phyloP scores from a whole-genome alignment of 805 yeast genomes.

The Barnettozyma wickerhamii region DNA sequence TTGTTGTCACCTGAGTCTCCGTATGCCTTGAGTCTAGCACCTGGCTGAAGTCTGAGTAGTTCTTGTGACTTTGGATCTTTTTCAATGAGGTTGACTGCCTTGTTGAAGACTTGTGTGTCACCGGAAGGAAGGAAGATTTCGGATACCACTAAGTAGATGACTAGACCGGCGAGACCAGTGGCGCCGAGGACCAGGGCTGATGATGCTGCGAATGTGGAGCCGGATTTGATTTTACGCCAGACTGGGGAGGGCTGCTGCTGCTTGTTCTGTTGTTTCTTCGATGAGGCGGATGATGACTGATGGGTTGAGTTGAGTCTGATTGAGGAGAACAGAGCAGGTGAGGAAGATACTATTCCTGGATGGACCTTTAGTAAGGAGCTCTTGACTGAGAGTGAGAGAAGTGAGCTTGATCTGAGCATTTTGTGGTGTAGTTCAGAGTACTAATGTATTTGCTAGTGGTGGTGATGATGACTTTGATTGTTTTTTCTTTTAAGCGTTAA shows the following conservation, averaged over 20 bases:
- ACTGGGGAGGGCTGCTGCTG: constrained; percentile 28
- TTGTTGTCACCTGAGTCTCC: constrained; percentile 69
- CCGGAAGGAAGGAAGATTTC: constrained; percentile 88
- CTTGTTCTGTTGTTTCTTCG: constrained; percentile 1
- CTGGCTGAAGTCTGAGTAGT: constrained; percentile 42
- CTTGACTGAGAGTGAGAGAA: too few species aligned
- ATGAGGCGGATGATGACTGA: constrained; percentile 1
- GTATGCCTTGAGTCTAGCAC: constrained; percentile 71
- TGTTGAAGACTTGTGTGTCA: constrained; percentile 85
- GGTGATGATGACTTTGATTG: too few species aligned
- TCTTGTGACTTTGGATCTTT: constrained; percentile 56
- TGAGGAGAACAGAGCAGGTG: too few species aligned
- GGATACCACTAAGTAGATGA: constrained; percentile 69
- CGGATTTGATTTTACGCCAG: constrained; percentile 46
- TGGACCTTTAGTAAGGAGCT: too few species aligned
- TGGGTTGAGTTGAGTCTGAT: too few species aligned
- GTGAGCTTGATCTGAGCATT: too few species aligned
- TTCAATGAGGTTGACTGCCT: constrained; percentile 76
- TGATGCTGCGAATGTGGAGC: constrained; percentile 58
- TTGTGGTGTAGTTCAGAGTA: too few species aligned
- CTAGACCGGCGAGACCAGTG: constrained; percentile 58
- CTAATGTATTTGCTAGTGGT: too few species aligned
- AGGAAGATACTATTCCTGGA: too few species aligned
- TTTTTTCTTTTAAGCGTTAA: too few species aligned
- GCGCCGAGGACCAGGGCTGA: constrained; percentile 65